Percentiles rank a stretch among this genome's conserved stretches.
These are phyloP conservation scores for Tylopilus sp. DNA, from an alignment of 768 basidiomycete genomes.

Conservation along the genomic window DNA sequence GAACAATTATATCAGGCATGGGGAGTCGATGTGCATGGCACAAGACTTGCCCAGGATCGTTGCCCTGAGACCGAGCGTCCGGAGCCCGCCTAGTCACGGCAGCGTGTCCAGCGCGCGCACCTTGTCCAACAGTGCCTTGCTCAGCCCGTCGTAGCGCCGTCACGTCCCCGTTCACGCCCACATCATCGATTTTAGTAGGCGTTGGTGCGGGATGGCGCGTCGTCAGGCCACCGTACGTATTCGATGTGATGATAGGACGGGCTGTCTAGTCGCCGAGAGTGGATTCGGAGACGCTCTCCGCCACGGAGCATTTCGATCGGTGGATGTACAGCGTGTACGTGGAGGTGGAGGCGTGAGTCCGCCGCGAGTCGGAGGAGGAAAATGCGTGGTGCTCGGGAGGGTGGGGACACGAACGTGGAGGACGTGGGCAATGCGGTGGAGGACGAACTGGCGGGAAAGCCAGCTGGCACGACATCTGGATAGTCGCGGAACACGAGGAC, in stretches of 20 bases:
- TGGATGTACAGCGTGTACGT: conserved; percentile 86
- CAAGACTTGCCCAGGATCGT: conserved; percentile 75
- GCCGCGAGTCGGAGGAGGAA: conserved; percentile 26
- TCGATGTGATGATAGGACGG: conserved; percentile 68
- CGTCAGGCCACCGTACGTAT: conserved; percentile 51
- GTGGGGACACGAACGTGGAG: conserved; percentile 29
- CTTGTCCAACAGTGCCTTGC: conserved; percentile 79
- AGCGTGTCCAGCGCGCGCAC: conserved; percentile 86
- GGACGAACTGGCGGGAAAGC: neutral
- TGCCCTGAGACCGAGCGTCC: conserved; percentile 88
- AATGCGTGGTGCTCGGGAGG: conserved; percentile 27
- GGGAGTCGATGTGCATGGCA: neutral
- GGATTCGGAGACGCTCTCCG: conserved; percentile 31
- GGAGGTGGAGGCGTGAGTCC: conserved; percentile 46
- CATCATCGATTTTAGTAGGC: neutral
- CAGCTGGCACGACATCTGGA: conserved; percentile 62
- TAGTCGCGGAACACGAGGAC: conserved; percentile 97
- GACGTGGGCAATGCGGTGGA: conserved; percentile 11
- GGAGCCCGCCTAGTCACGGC: conserved; percentile 78
- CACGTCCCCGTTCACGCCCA: conserved; percentile 4
- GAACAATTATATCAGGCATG: neutral
- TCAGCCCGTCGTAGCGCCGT: conserved; percentile 44
- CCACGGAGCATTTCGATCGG: conserved; percentile 46
- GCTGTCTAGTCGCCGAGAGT: conserved; percentile 41
- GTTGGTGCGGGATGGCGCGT: conserved; percentile 36